Percentiles rank a stretch among this genome's conserved stretches.
These are phyloP conservation scores for Sergeia podlipaevii DNA, from an alignment of 208 protist species.

Conservation along the genomic window DNA sequence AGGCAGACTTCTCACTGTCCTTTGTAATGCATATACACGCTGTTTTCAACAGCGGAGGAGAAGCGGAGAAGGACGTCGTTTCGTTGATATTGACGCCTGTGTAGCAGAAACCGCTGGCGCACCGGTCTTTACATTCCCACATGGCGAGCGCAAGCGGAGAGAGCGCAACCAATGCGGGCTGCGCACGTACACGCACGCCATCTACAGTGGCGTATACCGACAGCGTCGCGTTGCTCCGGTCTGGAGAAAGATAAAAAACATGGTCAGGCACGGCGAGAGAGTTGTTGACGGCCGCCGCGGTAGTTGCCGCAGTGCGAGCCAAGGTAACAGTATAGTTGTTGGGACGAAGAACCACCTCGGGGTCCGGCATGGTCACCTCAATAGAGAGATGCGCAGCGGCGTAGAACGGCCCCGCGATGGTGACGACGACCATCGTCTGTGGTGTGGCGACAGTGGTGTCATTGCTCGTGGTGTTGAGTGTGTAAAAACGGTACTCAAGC, in stretches of 20 bases:
- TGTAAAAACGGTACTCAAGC: slow-evolving; percentile 29
- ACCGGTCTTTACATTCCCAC: slow-evolving; percentile 27
- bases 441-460: neutral
- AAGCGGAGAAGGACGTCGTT: too few relatives aligned
- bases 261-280: slow-evolving; percentile 4
- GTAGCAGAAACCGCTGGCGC: slow-evolving; percentile 45
- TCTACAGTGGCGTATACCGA: slow-evolving; percentile 30
- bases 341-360: slow-evolving; percentile 11
- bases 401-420: slow-evolving; percentile 2
- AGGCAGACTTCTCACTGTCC: slow-evolving; percentile 24
- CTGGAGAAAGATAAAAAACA: neutral
- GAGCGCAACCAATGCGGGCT: slow-evolving; percentile 34
- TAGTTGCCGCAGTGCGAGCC: neutral
- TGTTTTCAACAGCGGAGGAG: too few relatives aligned
- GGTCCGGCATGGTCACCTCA: slow-evolving; percentile 17
- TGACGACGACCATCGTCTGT: neutral
- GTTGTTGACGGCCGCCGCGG: slow-evolving; percentile 6
- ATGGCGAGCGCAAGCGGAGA: slow-evolving; percentile 57
- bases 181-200: slow-evolving; percentile 21
- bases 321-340: neutral
- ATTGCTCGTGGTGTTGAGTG: slow-evolving; percentile 4
- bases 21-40: slow-evolving; percentile 36
- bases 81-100: neutral
- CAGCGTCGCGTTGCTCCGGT: neutral
- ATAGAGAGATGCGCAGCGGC: slow-evolving; percentile 4